Evolutionary conservation across 164 flowering plant genomes (phyloP), one percentile per base, ranked within the genome.

Genomic region (Nymphaea colorata): DNA sequence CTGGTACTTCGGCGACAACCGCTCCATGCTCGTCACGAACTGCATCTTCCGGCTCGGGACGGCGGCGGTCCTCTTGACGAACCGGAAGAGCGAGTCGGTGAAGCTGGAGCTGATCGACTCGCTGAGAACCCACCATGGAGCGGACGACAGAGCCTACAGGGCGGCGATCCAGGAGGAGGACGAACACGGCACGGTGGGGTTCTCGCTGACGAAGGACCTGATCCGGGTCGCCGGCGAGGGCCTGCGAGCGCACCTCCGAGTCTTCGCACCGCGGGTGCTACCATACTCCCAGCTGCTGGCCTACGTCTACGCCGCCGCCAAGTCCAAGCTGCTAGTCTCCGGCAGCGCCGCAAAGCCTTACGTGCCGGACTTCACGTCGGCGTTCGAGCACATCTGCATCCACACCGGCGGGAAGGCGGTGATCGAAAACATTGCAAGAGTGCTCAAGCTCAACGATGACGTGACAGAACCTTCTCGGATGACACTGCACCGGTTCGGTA

Each of bases 351-450:
- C 41, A 10, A 83, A 81, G 65, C 78, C 80, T 10, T 8, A 42
- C 10, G 85, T 81, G 62, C 87, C 87, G 3, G 85, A 84, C 43
- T 81, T 83, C 61, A 78, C 73, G 8, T 69, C 78, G 42, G 81
- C 83, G 5, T 83, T 86, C 41, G 82, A 85, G n/a, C 88, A 86
- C 64, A 41, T 83, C 6, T 85, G 91, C 66, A 76, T 86, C 6
- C 91, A 86, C 68, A 84, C 91, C 4, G 88, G 91, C 3, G 91
- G 91, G 36, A 86, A 86, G 68, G 87, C 91, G 0, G 88, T 86
- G 72, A 85, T 84, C 12, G 82, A 82, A 42, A 17, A 61, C 8
- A 41, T 70, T 5, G 81, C 70, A 15, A 64, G 77, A 64, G 78
- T 80, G n/a, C 62, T 86, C 62, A 61, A 70, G 18, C 76, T 86